A percentile compares a stretch with the other conserved stretches of the same genome.
phyloP scores from a whole-genome alignment of 108 stramenopile genomes.

The Cyclotella cryptica region DNA sequence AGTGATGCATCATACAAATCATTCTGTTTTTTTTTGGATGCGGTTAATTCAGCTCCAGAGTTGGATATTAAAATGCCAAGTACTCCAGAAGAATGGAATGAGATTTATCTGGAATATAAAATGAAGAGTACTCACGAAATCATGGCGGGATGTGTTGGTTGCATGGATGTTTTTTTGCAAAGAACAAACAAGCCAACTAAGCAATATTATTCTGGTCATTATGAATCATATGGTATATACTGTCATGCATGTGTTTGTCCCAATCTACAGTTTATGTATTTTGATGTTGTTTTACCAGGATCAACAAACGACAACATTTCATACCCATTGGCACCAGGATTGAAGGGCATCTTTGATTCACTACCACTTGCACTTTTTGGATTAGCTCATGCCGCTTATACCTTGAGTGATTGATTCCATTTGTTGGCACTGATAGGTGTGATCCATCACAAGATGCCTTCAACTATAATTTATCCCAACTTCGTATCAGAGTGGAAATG shows the following conservation, averaged over 20 bases:
- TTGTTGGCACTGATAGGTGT: not conserved
- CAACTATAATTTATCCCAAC: conserved; percentile 30
- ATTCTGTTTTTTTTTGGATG: not conserved
- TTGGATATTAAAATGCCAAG: not conserved
- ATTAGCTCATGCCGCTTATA: too few relatives aligned
- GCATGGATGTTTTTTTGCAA: not conserved
- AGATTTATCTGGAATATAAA: not conserved
- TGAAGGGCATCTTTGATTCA: not conserved
- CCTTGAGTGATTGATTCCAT: not conserved
- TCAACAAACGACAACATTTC: too few relatives aligned
- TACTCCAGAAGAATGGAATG: not conserved
- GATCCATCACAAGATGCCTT: not conserved
- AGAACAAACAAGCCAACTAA: not conserved
- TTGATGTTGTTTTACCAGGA: too few relatives aligned
- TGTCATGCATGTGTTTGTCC: not conserved
- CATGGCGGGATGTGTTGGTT: not conserved
- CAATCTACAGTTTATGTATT: conserved; percentile 1
- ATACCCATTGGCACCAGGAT: too few relatives aligned
- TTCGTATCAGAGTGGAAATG: conserved; percentile 43
- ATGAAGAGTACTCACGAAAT: not conserved
- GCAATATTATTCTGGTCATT: not conserved
- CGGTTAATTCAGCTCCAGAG: not conserved
- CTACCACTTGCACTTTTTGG: not conserved
- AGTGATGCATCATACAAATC: too few relatives aligned
- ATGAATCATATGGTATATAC: not conserved